Evolutionary conservation across 331 rosid genomes (phyloP).

Genomic region (Spiraea crenata): DNA sequence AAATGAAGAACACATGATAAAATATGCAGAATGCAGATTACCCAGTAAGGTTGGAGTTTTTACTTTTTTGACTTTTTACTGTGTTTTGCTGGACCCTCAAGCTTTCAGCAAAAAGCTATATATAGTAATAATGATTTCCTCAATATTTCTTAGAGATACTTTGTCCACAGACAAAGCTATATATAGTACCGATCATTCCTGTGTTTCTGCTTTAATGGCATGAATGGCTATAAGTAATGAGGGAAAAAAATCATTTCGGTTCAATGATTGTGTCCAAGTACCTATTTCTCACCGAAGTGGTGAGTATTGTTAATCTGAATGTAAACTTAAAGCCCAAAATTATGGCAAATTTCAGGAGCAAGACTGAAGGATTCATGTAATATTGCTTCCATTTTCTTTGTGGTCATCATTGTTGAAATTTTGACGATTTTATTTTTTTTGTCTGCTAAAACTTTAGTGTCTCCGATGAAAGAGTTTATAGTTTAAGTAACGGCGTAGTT

Average conservation of each 20-base stretch:
- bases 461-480: no score
- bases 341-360: slow-evolving; percentile 17
- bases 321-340: slow-evolving; percentile 23
- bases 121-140: no score
- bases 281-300: neutral
- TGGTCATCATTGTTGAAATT: neutral
- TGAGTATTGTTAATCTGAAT: slow-evolving; percentile 7
- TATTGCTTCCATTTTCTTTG: neutral
- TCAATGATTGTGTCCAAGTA: slow-evolving; percentile 35
- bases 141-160: neutral
- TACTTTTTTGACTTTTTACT: no score
- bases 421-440: no score
- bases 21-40: no score
- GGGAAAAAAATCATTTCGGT: slow-evolving; percentile 25
- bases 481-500: no score
- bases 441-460: no score
- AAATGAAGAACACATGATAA: no score
- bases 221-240: slow-evolving; percentile 37
- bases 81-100: no score
- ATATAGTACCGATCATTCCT: neutral
- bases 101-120: no score
- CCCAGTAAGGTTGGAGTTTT: no score
- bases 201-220: slow-evolving; percentile 23
- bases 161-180: slow-evolving; percentile 17
- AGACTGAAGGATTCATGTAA: neutral